Conservation (phyloP, 1,284 basidiomycete genomes). For the Exobasidium rhododendri region DNA sequence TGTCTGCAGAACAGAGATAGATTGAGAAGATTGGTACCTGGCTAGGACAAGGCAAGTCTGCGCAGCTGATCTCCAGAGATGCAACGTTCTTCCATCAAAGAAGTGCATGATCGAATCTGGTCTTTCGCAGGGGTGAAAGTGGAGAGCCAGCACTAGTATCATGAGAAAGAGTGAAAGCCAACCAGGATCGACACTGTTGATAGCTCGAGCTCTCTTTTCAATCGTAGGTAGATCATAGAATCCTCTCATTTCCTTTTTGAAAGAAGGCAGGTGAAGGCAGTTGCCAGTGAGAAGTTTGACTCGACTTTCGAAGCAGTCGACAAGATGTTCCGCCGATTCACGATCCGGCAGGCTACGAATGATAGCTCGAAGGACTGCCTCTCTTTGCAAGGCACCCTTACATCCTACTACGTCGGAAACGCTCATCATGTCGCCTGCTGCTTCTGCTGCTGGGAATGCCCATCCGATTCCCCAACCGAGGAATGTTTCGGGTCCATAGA, state of each 20-base stretch:
- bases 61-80: slow-evolving; percentile 45
- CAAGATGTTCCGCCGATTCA: slow-evolving; percentile 37
- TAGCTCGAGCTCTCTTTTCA: slow-evolving; percentile 43
- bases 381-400: slow-evolving; percentile 33
- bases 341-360: slow-evolving; percentile 38
- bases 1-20: slow-evolving; percentile 42
- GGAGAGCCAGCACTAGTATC: slow-evolving; percentile 40
- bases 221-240: slow-evolving; percentile 41
- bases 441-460: slow-evolving; percentile 45
- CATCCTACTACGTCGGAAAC: slow-evolving; percentile 24
- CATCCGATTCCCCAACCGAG: slow-evolving; percentile 53
- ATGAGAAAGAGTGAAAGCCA: slow-evolving; percentile 48
- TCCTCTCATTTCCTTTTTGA: slow-evolving; percentile 14
- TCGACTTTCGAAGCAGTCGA: slow-evolving; percentile 33
- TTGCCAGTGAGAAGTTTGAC: slow-evolving; percentile 18
- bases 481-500: slow-evolving; percentile 41
- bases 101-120: slow-evolving; percentile 27
- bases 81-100: slow-evolving; percentile 40
- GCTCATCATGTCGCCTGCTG: slow-evolving; percentile 24
- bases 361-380: slow-evolving; percentile 45
- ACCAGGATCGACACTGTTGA: slow-evolving; percentile 44
- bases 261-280: slow-evolving; percentile 23
- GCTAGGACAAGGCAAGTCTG: slow-evolving; percentile 43
- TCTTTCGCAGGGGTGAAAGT: slow-evolving; percentile 47
- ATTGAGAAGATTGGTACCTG: slow-evolving; percentile 35